Base-by-base conservation (phyloP, 2,329 filamentous ascomycete genomes). In the Westerdykella aurantiaca region DNA sequence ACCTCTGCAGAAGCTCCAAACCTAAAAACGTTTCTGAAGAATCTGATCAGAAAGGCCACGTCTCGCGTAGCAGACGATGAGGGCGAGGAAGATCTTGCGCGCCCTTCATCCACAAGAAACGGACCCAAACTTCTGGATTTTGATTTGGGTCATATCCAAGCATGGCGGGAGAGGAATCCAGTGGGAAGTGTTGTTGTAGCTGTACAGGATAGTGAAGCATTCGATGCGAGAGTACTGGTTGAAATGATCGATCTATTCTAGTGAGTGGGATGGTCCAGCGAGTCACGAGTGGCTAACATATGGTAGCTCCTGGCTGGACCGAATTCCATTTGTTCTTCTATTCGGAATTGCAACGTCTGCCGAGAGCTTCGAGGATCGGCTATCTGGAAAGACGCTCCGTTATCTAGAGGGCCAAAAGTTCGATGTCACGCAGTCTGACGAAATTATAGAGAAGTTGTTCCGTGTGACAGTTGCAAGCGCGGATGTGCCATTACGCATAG, bases 321-420 rank as follows among this genome's bases (percentile, higher is more conserved):
- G 85, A 18, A 85, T 93, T 38, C 84, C 83, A 0, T 89, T 93
- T 50, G 79, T 85, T 1, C 72, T 89, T 1, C 71, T 94, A 1
- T 86, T 93, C 55, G 87, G 86, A 34, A 79, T 94, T 43, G 87
- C 86, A 22, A 93, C 88, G 0, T 90, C 86, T 1, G 79, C 89
- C 29, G 86, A 91, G 50, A 79, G 88, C 29, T 83, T 93, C 47
- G 83, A 89, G 59, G 82, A 85, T 41, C 78, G 87, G 13, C 70
- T 93, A 14, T 75, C 86, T 22, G 83, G 84, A 58, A 78, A 78
- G 12, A 82, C 83, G 1, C 80, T 84, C 48, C 80, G 81, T 39
- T 77, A 77, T 47, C 73, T 93, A 1, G 73, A 83, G 40, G 86
- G 86, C 5, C 76, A 78, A 16, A 81, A 88, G 50, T 91, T 93